Evolutionary conservation across 495 filamentous ascomycete genomes (phyloP), one percentile per base, ranked within the genome.

Genomic region (Xylaria sp.): DNA sequence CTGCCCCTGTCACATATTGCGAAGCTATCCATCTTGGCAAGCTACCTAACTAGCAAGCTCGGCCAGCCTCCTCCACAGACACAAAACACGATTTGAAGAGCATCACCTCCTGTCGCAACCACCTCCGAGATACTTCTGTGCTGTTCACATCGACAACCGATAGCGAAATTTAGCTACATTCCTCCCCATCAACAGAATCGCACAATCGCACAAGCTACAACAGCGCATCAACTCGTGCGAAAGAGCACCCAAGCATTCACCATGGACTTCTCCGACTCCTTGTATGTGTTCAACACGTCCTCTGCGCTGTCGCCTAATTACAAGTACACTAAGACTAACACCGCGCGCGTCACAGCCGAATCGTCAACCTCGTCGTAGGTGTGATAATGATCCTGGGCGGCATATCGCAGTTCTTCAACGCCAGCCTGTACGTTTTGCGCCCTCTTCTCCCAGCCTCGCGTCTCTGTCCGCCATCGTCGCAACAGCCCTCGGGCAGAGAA

Each of bases 321-420:
- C n/a, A n/a, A n/a, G n/a, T n/a, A n/a, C n/a, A n/a, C n/a, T n/a
- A n/a, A 50, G 40, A 71, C 77, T 79, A 70, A 79, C 73, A 68
- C 53, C 1, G 6, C 57, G 50, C 71, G 48, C 70, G 71, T 70
- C 48, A 31, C 75, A 97, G 94, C 84, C 97, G 96, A 72, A 88
- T 98, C 74, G 93, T 97, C 75, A 99, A 99, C 87, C 86, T 98
- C 73, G 93, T 84, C 71, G 91, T 97, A 69, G 96, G 90, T 71
- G 91, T 90, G 71, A 83, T 97, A 68, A 97, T 98, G 93, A 84
- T 97, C 31, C 83, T 97, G 19, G 95, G 95, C 63, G 96, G 95
- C 67, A 91, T 98, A 77, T 88, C 88, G 73, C 94, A 98, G 81
- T 97, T 97, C 87, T 95, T 93, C 75, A 82, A 85, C 21, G 75